Evolutionary conservation across 345 rosid species (phyloP).

Genomic region (Diplotaxis tenuifolia): DNA sequence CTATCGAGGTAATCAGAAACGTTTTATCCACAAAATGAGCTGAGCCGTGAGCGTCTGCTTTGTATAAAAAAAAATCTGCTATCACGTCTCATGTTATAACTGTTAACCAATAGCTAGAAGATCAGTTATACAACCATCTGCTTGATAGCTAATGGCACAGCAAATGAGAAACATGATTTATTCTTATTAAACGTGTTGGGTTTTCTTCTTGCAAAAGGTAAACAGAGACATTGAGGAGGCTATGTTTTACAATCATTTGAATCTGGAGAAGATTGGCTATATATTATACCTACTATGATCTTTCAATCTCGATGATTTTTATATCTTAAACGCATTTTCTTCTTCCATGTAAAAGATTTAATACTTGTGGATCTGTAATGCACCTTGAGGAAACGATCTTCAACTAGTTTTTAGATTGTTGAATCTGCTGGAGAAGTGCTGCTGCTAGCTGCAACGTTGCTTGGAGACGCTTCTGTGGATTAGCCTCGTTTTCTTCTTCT

Average conservation of each 20-base stretch:
- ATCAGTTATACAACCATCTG: neutral
- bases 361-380: neutral
- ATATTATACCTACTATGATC: neutral
- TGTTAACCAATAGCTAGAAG: neutral
- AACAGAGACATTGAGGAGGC: neutral
- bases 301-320: neutral
- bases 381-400: neutral
- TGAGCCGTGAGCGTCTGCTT: no score
- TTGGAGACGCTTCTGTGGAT: slow-evolving; percentile 87
- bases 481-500: slow-evolving; percentile 63
- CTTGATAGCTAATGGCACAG: neutral
- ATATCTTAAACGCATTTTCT: neutral
- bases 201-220: neutral
- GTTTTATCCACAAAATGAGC: no score
- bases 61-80: no score
- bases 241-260: slow-evolving; percentile 10
- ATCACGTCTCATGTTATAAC: no score
- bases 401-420: slow-evolving; percentile 69
- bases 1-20: neutral
- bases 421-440: slow-evolving; percentile 93
- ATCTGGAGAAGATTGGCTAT: neutral
- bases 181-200: neutral
- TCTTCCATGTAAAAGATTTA: neutral
- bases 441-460: slow-evolving; percentile 94
- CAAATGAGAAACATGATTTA: neutral